A percentile compares a stretch with the other conserved stretches of the same genome.
phyloP scores from a whole-genome alignment of 805 yeast genomes.

The Saccharomycopsis lassenensis region DNA sequence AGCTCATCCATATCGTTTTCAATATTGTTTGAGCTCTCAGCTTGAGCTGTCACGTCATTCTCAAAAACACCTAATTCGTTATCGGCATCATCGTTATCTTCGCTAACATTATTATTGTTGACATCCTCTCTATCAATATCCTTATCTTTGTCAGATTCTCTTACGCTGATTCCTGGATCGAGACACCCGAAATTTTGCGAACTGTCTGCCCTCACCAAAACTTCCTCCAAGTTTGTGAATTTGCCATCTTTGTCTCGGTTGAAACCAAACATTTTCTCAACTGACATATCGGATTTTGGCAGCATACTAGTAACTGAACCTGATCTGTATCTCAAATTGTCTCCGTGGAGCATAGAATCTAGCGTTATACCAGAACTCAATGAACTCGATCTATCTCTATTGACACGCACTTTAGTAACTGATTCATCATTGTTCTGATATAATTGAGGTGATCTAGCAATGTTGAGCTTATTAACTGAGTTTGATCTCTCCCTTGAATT shows the following conservation, averaged over 20 bases:
- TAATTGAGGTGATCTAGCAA: slow-evolving; percentile 6
- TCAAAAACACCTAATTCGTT: slow-evolving; percentile 22
- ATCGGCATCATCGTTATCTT: neutral
- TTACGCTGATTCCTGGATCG: neutral
- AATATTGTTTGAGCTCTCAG: slow-evolving; percentile 22
- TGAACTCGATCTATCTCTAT: slow-evolving; percentile 2
- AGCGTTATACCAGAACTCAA: slow-evolving; percentile 3
- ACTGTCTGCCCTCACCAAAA: neutral
- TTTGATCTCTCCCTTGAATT: slow-evolving; percentile 11
- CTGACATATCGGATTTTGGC: slow-evolving; percentile 2
- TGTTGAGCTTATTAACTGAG: slow-evolving; percentile 6
- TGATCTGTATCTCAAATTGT: neutral
- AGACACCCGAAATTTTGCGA: neutral
- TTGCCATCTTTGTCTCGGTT: neutral
- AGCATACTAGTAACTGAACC: neutral
- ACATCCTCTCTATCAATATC: neutral
- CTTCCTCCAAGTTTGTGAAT: neutral
- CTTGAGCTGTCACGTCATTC: slow-evolving; percentile 22
- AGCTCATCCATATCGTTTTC: slow-evolving; percentile 22
- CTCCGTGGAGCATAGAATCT: too few species aligned
- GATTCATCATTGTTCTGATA: too few species aligned
- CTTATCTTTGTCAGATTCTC: too few species aligned
- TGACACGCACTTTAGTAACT: too few species aligned
- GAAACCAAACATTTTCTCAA: slow-evolving; percentile 7
- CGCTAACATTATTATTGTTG: neutral